Base-by-base conservation (phyloP, 2,329 filamentous ascomycete genomes). In the Aspergillus felis region DNA sequence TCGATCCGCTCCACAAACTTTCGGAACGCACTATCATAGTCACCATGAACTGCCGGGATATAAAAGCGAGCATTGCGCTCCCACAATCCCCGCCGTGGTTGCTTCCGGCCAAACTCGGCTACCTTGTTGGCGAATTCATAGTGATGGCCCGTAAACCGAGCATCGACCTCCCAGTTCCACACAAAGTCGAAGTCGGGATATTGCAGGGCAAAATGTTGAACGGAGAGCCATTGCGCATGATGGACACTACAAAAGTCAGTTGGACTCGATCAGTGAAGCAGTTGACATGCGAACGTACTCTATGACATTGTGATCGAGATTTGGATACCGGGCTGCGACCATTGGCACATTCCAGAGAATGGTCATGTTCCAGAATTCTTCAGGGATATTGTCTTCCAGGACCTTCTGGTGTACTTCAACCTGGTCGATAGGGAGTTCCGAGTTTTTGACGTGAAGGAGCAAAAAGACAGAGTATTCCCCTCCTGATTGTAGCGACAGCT, bases 381-480 rank as follows among this genome's bases (percentile, higher is more conserved):
- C 70, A 0, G 90, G 89, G 1, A 92, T 84, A 57, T 84, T 83
- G 51, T 84, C 80, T 20, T 81, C 73, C 4, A 92, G 77, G 3
- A 87, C 79, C 24, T 79, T 75, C 35, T 85, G 77, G 66, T 91
- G 89, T 1, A 65, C 81, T 50, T 85, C 84, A 53, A 86, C 79
- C 64, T 91, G 88, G 87, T 89, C 94, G 66, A 96, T 86, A 8
- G 90, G 89, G 60, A 92, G 78, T 59, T 79, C 82, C 55, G 85
- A 83, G 67, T 95, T 89, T 74, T 90, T 92, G 66, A 95, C 87
- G 72, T 96, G 91, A 8, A 96, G 85, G 2, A 96, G 82, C 22
- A 96, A 82, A 69, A 95, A 90, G 3, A 96, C 84, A 64, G 94
- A 89, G 72, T 96, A 96, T 65, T 93, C 89, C 35, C 89, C 91